These are phyloP conservation scores for Hordeum marinum DNA, from an alignment of 176 grass and related monocot species.

Conservation along the genomic window DNA sequence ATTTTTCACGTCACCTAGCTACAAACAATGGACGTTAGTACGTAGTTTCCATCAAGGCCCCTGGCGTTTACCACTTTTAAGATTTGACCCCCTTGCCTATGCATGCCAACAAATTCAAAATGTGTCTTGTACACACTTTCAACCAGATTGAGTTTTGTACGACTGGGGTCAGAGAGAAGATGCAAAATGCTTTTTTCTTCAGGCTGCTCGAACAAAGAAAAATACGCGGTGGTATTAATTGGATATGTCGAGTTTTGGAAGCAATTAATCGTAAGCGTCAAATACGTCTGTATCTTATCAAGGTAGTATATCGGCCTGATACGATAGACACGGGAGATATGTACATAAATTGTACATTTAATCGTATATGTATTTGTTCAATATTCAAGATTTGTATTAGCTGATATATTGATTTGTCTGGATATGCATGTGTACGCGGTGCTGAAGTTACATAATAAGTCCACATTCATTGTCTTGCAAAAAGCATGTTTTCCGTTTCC, in stretches of 20 bases:
- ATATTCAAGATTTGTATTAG: no score
- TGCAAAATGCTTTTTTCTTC: no score
- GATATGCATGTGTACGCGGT: background rate
- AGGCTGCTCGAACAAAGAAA: background rate
- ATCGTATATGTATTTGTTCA: background rate
- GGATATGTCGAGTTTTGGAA: background rate
- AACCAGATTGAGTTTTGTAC: background rate
- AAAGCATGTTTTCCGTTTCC: background rate
- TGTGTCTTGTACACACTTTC: background rate
- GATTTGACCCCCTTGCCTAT: background rate
- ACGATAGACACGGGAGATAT: background rate
- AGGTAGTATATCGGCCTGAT: background rate
- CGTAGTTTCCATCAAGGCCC: background rate
- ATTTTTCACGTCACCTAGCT: conserved; percentile 31
- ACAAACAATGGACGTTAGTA: background rate
- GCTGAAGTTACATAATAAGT: background rate
- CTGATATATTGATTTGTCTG: background rate
- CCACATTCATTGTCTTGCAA: background rate
- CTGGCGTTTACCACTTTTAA: background rate
- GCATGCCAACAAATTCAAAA: background rate
- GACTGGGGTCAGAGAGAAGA: no score
- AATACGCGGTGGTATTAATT: background rate
- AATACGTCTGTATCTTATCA: background rate
- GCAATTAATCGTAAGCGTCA: background rate
- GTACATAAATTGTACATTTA: background rate